These are phyloP conservation scores for Helianthus tuberosus DNA, from an alignment of 129 eudicot genomes.

Conservation along the genomic window DNA sequence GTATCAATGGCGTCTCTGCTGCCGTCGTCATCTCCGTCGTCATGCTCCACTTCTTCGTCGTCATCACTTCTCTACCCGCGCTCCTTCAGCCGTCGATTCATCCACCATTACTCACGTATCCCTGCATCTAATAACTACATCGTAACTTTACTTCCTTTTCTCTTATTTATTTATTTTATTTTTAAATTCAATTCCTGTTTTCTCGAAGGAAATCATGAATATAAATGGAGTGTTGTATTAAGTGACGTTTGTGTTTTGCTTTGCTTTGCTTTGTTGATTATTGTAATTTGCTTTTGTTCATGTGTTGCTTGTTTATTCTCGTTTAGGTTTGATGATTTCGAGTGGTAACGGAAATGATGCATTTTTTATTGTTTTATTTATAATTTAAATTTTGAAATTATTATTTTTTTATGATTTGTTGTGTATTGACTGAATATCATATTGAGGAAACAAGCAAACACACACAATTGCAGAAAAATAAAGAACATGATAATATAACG, in stretches of 20 bases:
- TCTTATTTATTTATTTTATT: too few relatives aligned
- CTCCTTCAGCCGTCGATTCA: constrained; percentile 31
- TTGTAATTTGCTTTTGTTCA: not conserved
- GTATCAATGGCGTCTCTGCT: constrained; percentile 56
- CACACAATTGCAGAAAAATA: too few relatives aligned
- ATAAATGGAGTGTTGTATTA: too few relatives aligned
- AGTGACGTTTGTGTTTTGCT: not conserved
- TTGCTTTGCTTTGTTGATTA: not conserved
- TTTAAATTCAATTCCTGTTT: not conserved
- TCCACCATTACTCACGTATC: constrained; percentile 16
- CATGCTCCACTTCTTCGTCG: constrained; percentile 48
- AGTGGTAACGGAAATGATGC: not conserved
- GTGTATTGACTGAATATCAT: too few relatives aligned
- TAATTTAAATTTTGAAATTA: too few relatives aligned
- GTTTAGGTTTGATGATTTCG: not conserved
- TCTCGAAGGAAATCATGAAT: not conserved
- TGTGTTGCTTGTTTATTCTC: not conserved
- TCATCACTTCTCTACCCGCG: constrained; percentile 39
- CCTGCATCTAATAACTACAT: constrained; percentile 32
- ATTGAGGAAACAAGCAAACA: too few relatives aligned
- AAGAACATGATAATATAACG: too few relatives aligned
- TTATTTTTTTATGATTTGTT: too few relatives aligned
- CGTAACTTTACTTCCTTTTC: constrained; percentile 37
- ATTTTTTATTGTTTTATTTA: too few relatives aligned
- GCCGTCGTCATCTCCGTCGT: constrained; percentile 43